Conservation (phyloP, 1,284 basidiomycete species). For the Hymenochaete sp. region DNA sequence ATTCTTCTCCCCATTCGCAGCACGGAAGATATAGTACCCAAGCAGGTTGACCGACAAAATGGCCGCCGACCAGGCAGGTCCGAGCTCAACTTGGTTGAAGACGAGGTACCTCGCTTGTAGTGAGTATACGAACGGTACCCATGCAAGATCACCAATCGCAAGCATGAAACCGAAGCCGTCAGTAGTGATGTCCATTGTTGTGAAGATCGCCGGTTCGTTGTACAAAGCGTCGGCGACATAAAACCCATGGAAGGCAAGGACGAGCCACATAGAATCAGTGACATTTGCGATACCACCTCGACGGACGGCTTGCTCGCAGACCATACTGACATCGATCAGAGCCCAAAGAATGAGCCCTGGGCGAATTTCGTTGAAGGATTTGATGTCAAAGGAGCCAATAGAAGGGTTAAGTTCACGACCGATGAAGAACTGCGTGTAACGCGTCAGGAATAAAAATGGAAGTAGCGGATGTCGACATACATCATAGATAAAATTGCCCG, state of each 20-base stretch:
- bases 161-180: constrained; percentile 99
- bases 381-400: constrained; percentile 86
- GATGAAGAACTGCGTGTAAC: constrained; percentile 79
- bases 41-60: constrained; percentile 63
- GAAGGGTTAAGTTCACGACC: constrained; percentile 93
- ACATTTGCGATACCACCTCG: constrained; percentile 58
- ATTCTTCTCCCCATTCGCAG: constrained; percentile 90
- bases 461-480: constrained; percentile 38
- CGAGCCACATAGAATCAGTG: constrained; percentile 90
- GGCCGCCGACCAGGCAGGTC: constrained; percentile 47
- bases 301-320: constrained; percentile 82
- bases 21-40: constrained; percentile 91
- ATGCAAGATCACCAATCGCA: constrained; percentile 84
- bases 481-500: constrained; percentile 84
- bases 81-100: constrained; percentile 78
- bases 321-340: constrained; percentile 85
- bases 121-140: constrained; percentile 94
- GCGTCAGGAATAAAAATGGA: constrained; percentile 8
- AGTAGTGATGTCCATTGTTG: constrained; percentile 96
- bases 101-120: constrained; percentile 93
- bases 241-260: constrained; percentile 78
- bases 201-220: constrained; percentile 88
- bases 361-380: constrained; percentile 93
- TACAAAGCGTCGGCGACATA: constrained; percentile 85
- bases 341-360: constrained; percentile 96